These are phyloP conservation scores for Pseudophaeomoniella oleicola DNA, from an alignment of 2,329 filamentous ascomycete species.

Conservation along the genomic window DNA sequence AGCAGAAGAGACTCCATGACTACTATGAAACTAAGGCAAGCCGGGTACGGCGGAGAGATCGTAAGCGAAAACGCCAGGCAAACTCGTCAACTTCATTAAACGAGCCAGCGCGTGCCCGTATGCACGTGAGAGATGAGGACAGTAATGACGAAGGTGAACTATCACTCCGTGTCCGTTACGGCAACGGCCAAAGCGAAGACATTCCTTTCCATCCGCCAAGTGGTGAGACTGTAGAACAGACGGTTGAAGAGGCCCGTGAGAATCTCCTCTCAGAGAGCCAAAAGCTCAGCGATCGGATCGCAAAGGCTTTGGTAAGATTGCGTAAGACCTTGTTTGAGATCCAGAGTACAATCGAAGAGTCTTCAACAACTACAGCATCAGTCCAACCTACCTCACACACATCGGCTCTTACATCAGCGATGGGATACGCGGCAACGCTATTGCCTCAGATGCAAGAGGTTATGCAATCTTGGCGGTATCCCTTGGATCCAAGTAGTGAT, in stretches of 20 bases:
- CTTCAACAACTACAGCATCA: slow-evolving; percentile 13
- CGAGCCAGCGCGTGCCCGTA: slow-evolving; percentile 28
- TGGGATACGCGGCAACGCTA: slow-evolving; percentile 30
- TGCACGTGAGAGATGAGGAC: slow-evolving; percentile 30
- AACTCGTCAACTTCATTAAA: slow-evolving; percentile 24
- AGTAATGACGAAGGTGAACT: slow-evolving; percentile 26
- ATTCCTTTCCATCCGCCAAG: slow-evolving; percentile 30
- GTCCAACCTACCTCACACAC: slow-evolving; percentile 18
- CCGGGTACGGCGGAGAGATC: slow-evolving; percentile 20
- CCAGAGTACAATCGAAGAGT: slow-evolving; percentile 19
- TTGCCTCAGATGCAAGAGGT: slow-evolving; percentile 43
- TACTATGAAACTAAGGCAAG: slow-evolving; percentile 14
- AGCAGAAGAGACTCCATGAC: slow-evolving; percentile 14
- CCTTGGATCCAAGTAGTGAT: slow-evolving; percentile 37
- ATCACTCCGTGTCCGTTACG: slow-evolving; percentile 42
- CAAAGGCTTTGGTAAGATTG: slow-evolving; percentile 38
- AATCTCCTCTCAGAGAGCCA: slow-evolving; percentile 37
- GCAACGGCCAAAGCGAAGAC: slow-evolving; percentile 45
- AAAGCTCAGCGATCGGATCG: slow-evolving; percentile 38
- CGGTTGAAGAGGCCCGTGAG: slow-evolving; percentile 26
- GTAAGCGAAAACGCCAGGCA: slow-evolving; percentile 45
- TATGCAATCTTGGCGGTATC: slow-evolving; percentile 42
- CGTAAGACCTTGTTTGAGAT: slow-evolving; percentile 41
- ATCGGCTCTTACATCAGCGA: slow-evolving; percentile 23
- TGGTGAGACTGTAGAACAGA: slow-evolving; percentile 15